Percentiles rank a stretch among this genome's conserved stretches.
Conservation (phyloP, 1,139 yeast species). For the Candida neerlandica region DNA sequence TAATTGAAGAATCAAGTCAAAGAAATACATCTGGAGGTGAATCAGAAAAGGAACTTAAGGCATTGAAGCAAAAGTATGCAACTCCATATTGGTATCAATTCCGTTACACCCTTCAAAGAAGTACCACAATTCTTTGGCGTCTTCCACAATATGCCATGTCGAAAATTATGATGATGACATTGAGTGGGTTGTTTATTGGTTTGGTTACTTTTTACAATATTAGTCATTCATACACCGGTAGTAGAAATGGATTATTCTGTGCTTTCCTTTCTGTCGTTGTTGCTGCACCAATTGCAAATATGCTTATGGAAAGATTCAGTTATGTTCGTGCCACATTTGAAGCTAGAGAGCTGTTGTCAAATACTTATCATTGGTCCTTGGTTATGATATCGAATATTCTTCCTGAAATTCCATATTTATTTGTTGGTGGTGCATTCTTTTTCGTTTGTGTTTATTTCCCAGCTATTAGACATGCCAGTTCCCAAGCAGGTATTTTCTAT, state of each 20-base stretch:
- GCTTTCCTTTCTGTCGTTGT: constrained; percentile 53
- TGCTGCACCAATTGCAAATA: constrained; percentile 52
- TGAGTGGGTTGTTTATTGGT: constrained; percentile 54
- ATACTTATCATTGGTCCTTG: constrained; percentile 67
- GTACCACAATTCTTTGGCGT: constrained; percentile 42
- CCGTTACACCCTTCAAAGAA: constrained; percentile 34
- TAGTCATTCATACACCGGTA: constrained; percentile 44
- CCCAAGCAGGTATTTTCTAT: constrained; percentile 55
- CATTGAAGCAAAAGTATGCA: constrained; percentile 29
- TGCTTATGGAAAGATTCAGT: constrained; percentile 43
- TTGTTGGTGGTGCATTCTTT: constrained; percentile 53
- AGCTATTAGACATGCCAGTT: constrained; percentile 33
- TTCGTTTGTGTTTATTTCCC: constrained; percentile 63
- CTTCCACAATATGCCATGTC: constrained; percentile 46
- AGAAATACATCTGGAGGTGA: not conserved
- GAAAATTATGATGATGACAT: constrained; percentile 45
- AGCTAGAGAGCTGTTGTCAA: constrained; percentile 64
- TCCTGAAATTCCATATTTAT: constrained; percentile 58
- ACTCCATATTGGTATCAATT: constrained; percentile 41
- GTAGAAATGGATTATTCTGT: constrained; percentile 55
- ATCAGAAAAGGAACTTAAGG: constrained; percentile 12
- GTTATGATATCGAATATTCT: constrained; percentile 53
- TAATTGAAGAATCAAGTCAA: constrained; percentile 20
- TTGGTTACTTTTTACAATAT: constrained; percentile 48
- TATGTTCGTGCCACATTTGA: constrained; percentile 59